Evolutionary conservation across 768 basidiomycete species (phyloP).

Genomic region (Kwoniella bestiolae): DNA sequence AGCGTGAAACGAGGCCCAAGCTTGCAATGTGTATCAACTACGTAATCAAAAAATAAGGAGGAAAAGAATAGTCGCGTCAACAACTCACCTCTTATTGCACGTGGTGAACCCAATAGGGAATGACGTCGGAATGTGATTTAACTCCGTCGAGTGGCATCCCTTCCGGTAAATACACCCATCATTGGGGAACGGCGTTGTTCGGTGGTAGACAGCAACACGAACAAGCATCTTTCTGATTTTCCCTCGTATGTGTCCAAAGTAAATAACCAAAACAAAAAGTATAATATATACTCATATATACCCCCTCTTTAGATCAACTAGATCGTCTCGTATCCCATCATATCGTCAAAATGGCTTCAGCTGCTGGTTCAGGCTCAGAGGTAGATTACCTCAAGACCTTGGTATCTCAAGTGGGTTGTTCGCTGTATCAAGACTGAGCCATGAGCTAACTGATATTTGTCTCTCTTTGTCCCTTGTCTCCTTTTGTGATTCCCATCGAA

Average conservation of each 20-base stretch:
- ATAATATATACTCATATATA: neutral
- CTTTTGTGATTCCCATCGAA: too few species aligned
- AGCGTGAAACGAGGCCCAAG: conserved; percentile 10
- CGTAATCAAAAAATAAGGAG: conserved; percentile 2
- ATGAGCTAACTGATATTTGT: neutral
- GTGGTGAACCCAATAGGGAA: neutral
- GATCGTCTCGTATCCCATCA: too few species aligned
- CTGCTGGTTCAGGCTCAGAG: conserved; percentile 61
- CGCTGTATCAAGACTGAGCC: neutral
- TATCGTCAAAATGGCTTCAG: conserved; percentile 25
- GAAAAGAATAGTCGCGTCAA: conserved; percentile 1
- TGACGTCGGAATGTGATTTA: neutral
- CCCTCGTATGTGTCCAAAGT: neutral
- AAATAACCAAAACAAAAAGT: neutral
- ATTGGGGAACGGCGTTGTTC: neutral
- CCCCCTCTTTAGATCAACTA: conserved; percentile 2
- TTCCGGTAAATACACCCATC: neutral
- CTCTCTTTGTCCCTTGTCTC: too few species aligned
- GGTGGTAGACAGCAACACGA: neutral
- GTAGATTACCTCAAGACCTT: conserved; percentile 93
- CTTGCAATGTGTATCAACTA: neutral
- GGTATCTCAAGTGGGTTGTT: conserved; percentile 66
- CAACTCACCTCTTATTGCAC: neutral
- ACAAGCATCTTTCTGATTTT: neutral
- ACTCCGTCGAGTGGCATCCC: neutral